Evolutionary conservation across 768 basidiomycete genomes (phyloP).

Genomic region (Mycena alexandri): DNA sequence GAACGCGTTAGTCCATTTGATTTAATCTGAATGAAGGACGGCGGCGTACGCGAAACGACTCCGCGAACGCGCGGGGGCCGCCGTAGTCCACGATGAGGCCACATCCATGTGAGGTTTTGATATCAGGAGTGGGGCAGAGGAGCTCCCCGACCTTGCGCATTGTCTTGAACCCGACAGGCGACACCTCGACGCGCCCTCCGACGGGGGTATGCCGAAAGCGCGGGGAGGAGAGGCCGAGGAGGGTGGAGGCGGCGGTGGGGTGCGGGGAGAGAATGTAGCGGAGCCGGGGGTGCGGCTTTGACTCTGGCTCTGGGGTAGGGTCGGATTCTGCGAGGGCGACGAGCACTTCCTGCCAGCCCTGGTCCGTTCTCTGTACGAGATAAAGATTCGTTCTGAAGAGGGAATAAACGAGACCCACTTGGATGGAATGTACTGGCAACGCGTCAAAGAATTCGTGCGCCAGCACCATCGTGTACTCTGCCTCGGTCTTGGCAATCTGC

Average conservation of each 20-base stretch:
- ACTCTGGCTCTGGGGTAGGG: conserved; percentile 26
- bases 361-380: conserved; percentile 70
- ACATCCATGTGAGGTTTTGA: conserved; percentile 55
- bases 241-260: conserved; percentile 61
- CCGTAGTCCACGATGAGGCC: conserved; percentile 95
- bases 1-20: conserved; percentile 15
- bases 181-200: conserved; percentile 86
- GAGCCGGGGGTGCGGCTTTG: conserved; percentile 53
- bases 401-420: conserved; percentile 61
- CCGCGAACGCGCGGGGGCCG: conserved; percentile 71
- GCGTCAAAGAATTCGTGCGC: conserved; percentile 99
- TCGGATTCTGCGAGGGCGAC: conserved; percentile 60
- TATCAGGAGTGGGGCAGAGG: conserved; percentile 49
- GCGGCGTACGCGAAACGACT: conserved; percentile 82
- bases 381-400: no score
- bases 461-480: conserved; percentile 83
- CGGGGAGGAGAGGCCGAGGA: conserved; percentile 74
- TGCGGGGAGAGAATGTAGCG: conserved; percentile 75
- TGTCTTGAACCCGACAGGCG: conserved; percentile 74
- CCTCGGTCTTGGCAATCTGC: conserved; percentile 65
- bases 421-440: conserved; percentile 89
- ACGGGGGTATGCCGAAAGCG: conserved; percentile 77
- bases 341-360: conserved; percentile 90
- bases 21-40: background rate
- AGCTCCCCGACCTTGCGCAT: conserved; percentile 76